Conservation (phyloP, 139 green algal genomes). For the Haematococcus lacustris region DNA sequence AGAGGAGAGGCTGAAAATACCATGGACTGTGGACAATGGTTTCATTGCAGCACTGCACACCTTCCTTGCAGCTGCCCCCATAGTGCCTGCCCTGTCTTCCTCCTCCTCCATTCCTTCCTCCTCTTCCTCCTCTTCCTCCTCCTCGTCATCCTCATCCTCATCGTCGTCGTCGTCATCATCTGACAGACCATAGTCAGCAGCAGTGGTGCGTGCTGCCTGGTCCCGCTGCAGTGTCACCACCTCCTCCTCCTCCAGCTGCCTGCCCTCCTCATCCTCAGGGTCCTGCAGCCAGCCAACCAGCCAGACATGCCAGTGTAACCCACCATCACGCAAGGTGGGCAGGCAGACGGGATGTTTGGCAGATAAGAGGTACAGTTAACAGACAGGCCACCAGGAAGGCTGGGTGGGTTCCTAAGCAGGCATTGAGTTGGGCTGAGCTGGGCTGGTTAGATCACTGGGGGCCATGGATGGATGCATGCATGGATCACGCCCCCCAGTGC, state of each 20-base stretch:
- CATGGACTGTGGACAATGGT: neutral
- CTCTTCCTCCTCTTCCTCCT: conserved; percentile 23
- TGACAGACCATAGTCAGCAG: conserved; percentile 58
- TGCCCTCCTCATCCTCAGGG: neutral
- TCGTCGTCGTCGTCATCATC: conserved; percentile 29
- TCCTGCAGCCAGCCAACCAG: neutral
- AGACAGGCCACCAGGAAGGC: neutral
- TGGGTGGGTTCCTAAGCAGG: neutral
- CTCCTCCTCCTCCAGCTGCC: conserved; percentile 58
- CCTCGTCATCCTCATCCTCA: conserved; percentile 30
- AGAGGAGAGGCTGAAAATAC: neutral
- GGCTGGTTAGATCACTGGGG: neutral
- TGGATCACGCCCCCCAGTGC: too few relatives aligned
- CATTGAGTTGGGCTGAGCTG: neutral
- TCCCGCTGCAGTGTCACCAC: conserved; percentile 61
- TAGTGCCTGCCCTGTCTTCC: conserved; percentile 7
- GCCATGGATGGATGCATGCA: neutral
- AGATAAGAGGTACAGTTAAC: neutral
- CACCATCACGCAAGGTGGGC: neutral
- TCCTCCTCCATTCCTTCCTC: conserved; percentile 24
- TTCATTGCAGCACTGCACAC: too few relatives aligned
- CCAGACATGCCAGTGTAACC: neutral
- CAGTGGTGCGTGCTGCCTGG: conserved; percentile 31
- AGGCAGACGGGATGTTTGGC: neutral
- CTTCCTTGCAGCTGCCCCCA: conserved; percentile 5